A percentile compares a stretch with the other conserved stretches of the same genome.
Evolutionary conservation across 306 rosid genomes (phyloP).

Genomic region (Psophocarpus tetragonolobus): DNA sequence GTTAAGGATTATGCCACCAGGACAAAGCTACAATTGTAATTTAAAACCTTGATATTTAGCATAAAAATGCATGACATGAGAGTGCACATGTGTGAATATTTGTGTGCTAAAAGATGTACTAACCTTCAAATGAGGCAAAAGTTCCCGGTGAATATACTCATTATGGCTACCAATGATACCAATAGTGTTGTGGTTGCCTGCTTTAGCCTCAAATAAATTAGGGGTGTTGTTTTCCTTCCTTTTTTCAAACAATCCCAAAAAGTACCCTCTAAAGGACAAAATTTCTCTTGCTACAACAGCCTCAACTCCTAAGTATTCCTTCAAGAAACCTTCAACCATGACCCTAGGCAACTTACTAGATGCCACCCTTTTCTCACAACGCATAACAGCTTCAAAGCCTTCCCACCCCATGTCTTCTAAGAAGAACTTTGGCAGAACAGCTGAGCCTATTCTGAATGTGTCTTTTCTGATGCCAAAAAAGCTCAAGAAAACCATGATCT

Average conservation of each 20-base stretch:
- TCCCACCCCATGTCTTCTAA: constrained; percentile 61
- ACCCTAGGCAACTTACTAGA: constrained; percentile 58
- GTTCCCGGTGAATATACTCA: constrained; percentile 37
- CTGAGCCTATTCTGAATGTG: constrained; percentile 46
- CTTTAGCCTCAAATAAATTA: constrained; percentile 13
- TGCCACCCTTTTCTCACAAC: constrained; percentile 50
- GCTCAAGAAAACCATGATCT: constrained; percentile 60
- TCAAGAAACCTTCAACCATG: constrained; percentile 68
- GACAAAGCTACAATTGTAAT: background rate
- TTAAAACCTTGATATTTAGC: background rate
- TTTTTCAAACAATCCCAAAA: constrained; percentile 58
- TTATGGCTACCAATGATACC: constrained; percentile 41
- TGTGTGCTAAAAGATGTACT: background rate
- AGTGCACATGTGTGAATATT: background rate
- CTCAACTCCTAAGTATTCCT: constrained; percentile 60
- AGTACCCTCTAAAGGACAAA: constrained; percentile 53
- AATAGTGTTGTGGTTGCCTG: background rate
- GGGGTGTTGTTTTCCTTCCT: background rate
- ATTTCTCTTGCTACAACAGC: constrained; percentile 61
- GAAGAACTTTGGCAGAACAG: constrained; percentile 73
- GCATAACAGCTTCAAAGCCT: constrained; percentile 57
- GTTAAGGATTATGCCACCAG: background rate
- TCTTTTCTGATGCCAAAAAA: constrained; percentile 57
- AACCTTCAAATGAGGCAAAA: constrained; percentile 60
- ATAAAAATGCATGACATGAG: background rate